Conservation (phyloP, 2,329 filamentous ascomycete species). For the Calonectria ilicicola region DNA sequence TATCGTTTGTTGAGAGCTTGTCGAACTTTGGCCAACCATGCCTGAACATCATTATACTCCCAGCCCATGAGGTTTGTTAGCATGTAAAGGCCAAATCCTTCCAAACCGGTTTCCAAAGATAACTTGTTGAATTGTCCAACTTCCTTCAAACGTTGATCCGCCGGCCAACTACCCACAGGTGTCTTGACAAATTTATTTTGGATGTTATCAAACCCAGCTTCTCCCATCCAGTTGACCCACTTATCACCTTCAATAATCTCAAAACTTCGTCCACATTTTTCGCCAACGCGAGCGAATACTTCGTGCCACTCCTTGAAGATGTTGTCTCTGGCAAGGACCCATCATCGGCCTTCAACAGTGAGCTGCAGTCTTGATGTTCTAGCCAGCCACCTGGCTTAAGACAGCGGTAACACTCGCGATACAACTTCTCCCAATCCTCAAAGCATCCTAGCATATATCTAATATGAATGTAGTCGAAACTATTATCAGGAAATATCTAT, state of each 20-base stretch:
- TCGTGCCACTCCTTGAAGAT: conserved; percentile 35
- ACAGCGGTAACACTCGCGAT: conserved; percentile 61
- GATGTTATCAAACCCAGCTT: background rate
- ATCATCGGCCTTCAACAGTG: conserved; percentile 40
- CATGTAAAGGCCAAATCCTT: background rate
- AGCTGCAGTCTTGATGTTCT: conserved; percentile 42
- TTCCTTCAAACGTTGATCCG: background rate
- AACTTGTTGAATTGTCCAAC: background rate
- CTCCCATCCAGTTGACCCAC: background rate
- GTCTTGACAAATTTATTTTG: background rate
- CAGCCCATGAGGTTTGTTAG: background rate
- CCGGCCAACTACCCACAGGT: background rate
- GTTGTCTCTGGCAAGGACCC: conserved; percentile 38
- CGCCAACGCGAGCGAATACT: background rate
- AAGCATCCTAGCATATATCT: conserved; percentile 67
- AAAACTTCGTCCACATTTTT: conserved; percentile 41
- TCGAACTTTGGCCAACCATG: background rate
- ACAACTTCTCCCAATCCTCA: conserved; percentile 65
- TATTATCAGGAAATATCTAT: conserved; percentile 38
- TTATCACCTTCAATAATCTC: background rate
- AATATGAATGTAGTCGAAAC: conserved; percentile 71
- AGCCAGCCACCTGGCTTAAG: conserved; percentile 65
- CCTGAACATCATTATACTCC: background rate
- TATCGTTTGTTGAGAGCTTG: background rate
- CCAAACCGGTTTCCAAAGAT: background rate